Conservation (phyloP, 495 filamentous ascomycete genomes). For the Trichoderma gamsii region DNA sequence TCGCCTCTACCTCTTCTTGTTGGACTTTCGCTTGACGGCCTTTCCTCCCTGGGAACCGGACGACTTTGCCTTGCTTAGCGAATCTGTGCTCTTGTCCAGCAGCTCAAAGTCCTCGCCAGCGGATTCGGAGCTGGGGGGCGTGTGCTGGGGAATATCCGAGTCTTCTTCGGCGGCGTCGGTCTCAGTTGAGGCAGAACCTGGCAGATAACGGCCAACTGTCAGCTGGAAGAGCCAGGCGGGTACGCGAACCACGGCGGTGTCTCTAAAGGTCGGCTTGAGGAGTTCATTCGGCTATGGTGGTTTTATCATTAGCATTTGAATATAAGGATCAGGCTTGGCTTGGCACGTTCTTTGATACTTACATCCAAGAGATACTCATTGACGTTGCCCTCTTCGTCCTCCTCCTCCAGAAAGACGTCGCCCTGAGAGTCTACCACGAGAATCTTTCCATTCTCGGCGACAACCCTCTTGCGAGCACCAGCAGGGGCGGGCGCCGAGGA, state of each 20-base stretch:
- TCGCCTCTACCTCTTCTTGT: slow-evolving; percentile 39
- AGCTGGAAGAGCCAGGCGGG: slow-evolving; percentile 59
- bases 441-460: slow-evolving; percentile 91
- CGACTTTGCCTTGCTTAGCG: slow-evolving; percentile 34
- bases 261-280: slow-evolving; percentile 54
- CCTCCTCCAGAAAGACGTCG: slow-evolving; percentile 87
- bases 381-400: slow-evolving; percentile 74
- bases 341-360: slow-evolving; percentile 27
- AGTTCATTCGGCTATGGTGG: slow-evolving; percentile 55
- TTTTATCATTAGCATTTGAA: slow-evolving; percentile 4
- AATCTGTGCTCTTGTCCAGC: slow-evolving; percentile 46
- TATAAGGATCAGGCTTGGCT: not conserved
- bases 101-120: slow-evolving; percentile 50
- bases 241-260: slow-evolving; percentile 65
- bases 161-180: slow-evolving; percentile 32
- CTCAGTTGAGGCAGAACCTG: slow-evolving; percentile 29
- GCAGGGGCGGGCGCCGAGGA: slow-evolving; percentile 24
- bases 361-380: slow-evolving; percentile 81
- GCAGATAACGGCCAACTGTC: slow-evolving; percentile 49
- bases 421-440: slow-evolving; percentile 86
- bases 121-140: slow-evolving; percentile 39
- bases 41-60: slow-evolving; percentile 32
- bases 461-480: slow-evolving; percentile 45
- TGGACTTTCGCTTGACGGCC: slow-evolving; percentile 37
- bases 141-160: slow-evolving; percentile 34